Percentiles rank a stretch among this genome's conserved stretches.
phyloP scores from a whole-genome alignment of 495 filamentous ascomycete genomes.

The Neurospora sp. region DNA sequence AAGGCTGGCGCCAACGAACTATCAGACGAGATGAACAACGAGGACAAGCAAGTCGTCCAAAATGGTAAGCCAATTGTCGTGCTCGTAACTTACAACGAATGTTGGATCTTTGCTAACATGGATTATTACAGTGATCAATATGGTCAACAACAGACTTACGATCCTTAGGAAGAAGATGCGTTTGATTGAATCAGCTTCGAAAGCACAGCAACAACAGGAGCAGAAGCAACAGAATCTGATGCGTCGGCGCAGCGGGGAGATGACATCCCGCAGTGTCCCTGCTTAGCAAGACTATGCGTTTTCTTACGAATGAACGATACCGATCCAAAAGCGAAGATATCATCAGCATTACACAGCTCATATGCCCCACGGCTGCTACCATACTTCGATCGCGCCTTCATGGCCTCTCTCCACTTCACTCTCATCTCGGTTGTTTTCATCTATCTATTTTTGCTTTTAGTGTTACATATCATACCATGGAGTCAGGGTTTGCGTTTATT shows the following conservation, averaged over 20 bases:
- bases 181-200: slow-evolving; percentile 33
- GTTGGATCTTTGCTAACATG: slow-evolving; percentile 6
- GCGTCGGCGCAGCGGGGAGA: slow-evolving; percentile 36
- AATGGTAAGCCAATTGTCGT: slow-evolving; percentile 42
- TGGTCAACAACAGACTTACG: slow-evolving; percentile 31
- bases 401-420: not conserved
- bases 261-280: slow-evolving; percentile 33
- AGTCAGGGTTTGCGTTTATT: slow-evolving; percentile 2
- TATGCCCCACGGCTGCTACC: slow-evolving; percentile 11
- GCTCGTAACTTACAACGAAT: not conserved
- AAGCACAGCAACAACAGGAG: slow-evolving; percentile 22
- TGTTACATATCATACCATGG: slow-evolving; percentile 5
- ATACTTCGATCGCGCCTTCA: not conserved
- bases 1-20: slow-evolving; percentile 34
- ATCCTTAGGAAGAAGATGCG: slow-evolving; percentile 34
- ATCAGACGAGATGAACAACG: slow-evolving; percentile 52
- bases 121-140: slow-evolving; percentile 30
- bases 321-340: not conserved
- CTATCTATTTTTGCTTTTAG: not conserved
- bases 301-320: slow-evolving; percentile 6
- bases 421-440: not conserved
- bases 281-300: slow-evolving; percentile 15
- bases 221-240: slow-evolving; percentile 20
- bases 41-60: slow-evolving; percentile 62
- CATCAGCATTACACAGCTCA: slow-evolving; percentile 3